These are phyloP conservation scores for Paramecium pentaurelia DNA, from an alignment of 73 alveolate genomes.

Conservation along the genomic window DNA sequence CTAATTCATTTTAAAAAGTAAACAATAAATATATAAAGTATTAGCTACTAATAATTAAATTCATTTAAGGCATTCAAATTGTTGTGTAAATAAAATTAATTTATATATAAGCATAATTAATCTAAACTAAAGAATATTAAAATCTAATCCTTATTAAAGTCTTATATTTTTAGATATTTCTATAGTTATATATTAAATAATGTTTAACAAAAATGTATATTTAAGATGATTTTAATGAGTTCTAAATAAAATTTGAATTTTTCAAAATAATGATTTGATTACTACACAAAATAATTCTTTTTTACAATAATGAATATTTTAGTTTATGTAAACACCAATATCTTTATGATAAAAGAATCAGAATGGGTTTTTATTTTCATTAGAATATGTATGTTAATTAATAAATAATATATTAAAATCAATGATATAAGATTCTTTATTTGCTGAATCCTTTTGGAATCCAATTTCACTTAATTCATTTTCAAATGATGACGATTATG, in stretches of 20 bases:
- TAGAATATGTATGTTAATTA: not conserved
- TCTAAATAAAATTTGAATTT: not conserved
- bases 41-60: not conserved
- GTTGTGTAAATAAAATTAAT: not conserved
- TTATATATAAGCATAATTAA: not conserved
- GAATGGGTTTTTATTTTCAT: not conserved
- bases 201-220: not conserved
- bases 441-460: conserved; percentile 20
- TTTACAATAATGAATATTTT: not conserved
- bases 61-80: not conserved
- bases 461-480: not conserved
- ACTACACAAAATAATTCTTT: not conserved
- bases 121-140: not conserved
- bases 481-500: not conserved
- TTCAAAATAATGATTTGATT: not conserved
- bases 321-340: not conserved
- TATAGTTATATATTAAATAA: not conserved
- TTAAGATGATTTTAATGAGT: not conserved
- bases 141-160: not conserved
- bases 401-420: not conserved
- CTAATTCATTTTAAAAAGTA: not conserved
- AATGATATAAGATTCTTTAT: not conserved
- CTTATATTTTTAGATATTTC: too few species aligned
- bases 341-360: not conserved
- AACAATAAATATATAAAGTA: not conserved